These are phyloP conservation scores for Xylariaceae sp. DNA, from an alignment of 2,329 filamentous ascomycete species.

Conservation along the genomic window DNA sequence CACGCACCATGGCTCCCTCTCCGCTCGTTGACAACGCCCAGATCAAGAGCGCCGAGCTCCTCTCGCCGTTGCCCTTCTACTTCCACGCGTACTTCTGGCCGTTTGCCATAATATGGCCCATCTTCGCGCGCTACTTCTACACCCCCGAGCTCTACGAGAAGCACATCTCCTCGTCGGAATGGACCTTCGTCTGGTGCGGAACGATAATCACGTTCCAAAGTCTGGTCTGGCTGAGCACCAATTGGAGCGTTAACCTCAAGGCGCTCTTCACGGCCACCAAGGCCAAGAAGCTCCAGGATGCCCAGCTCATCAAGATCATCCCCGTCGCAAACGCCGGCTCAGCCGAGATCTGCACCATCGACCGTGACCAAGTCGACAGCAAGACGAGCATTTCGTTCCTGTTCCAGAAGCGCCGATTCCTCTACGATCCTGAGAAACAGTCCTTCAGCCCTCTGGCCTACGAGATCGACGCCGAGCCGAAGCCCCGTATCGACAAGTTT, in stretches of 20 bases:
- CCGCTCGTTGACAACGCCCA: constrained; percentile 87
- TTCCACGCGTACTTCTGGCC: constrained; percentile 91
- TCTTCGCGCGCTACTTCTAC: constrained; percentile 85
- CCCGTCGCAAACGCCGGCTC: constrained; percentile 84
- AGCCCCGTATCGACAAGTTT: constrained; percentile 71
- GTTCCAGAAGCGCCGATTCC: constrained; percentile 96
- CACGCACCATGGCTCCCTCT: constrained; percentile 14
- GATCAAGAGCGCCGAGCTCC: constrained; percentile 80
- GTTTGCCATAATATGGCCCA: constrained; percentile 84
- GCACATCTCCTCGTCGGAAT: constrained; percentile 90
- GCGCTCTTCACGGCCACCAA: constrained; percentile 74
- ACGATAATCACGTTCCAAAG: constrained; percentile 83
- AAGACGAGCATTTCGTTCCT: constrained; percentile 80
- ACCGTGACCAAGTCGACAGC: constrained; percentile 68
- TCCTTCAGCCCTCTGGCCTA: constrained; percentile 80
- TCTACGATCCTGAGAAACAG: constrained; percentile 67
- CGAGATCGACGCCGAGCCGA: constrained; percentile 77
- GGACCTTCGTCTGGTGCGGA: constrained; percentile 94
- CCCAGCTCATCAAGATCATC: constrained; percentile 85
- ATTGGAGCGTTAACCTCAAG: constrained; percentile 90
- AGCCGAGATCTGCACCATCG: constrained; percentile 78
- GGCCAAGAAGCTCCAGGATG: constrained; percentile 64
- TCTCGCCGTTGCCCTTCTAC: constrained; percentile 76
- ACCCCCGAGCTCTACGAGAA: constrained; percentile 78
- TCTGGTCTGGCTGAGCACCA: constrained; percentile 88